These are phyloP conservation scores for Aspergillus homomorphus DNA, from an alignment of 495 filamentous ascomycete genomes.

Conservation along the genomic window DNA sequence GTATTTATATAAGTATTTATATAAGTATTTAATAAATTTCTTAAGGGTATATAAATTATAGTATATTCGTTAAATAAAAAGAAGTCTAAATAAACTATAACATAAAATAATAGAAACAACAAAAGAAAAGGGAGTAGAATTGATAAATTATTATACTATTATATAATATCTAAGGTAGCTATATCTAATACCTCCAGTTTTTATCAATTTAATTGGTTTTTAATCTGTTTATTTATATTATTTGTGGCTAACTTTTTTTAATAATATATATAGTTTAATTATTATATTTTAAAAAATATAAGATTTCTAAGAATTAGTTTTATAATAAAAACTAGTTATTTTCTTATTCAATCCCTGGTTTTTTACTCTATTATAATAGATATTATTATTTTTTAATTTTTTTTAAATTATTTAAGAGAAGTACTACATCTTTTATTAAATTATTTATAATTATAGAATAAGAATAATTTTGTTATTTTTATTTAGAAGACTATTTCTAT, in stretches of 20 bases:
- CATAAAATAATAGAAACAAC: too few relatives aligned
- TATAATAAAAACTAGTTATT: constrained; percentile 2
- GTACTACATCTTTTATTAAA: not conserved
- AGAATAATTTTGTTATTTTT: not conserved
- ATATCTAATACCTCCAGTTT: not conserved
- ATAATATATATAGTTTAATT: not conserved
- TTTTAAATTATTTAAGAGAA: not conserved
- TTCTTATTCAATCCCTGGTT: not conserved
- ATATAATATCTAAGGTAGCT: not conserved
- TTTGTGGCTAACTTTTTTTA: too few relatives aligned
- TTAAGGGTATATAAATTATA: too few relatives aligned
- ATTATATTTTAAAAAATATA: not conserved
- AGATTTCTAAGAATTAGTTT: not conserved
- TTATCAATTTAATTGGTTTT: not conserved
- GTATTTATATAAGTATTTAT: too few relatives aligned
- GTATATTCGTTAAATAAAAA: too few relatives aligned
- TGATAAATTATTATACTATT: too few relatives aligned
- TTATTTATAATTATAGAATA: not conserved
- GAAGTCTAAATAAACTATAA: too few relatives aligned
- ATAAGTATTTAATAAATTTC: too few relatives aligned
- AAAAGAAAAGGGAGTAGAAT: too few relatives aligned
- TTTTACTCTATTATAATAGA: not conserved
- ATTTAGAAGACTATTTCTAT: too few relatives aligned
- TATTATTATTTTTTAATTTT: not conserved
- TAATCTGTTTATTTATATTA: too few relatives aligned